These are phyloP conservation scores for Yarrowia divulgata DNA, from an alignment of 805 yeast genomes.

Conservation along the genomic window DNA sequence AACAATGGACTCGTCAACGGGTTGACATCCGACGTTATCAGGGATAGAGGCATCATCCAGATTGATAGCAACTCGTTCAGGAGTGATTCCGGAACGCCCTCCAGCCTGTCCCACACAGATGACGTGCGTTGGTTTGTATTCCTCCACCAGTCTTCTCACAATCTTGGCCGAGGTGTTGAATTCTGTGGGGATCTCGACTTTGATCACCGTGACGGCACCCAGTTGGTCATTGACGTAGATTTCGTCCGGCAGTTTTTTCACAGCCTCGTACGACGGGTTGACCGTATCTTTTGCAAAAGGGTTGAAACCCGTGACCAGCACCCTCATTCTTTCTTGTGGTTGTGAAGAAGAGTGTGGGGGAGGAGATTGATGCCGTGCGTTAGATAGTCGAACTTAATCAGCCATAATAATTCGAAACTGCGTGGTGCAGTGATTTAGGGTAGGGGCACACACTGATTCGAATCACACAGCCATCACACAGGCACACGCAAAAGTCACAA, in stretches of 20 bases:
- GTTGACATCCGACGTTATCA: slow-evolving; percentile 4
- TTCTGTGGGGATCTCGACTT: slow-evolving; percentile 28
- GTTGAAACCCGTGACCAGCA: slow-evolving; percentile 20
- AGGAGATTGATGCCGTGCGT: slow-evolving; percentile 23
- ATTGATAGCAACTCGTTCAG: slow-evolving; percentile 33
- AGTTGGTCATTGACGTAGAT: slow-evolving; percentile 19
- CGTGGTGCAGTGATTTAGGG: neutral
- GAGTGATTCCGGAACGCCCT: slow-evolving; percentile 34
- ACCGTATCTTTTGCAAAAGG: slow-evolving; percentile 13
- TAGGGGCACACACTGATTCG: slow-evolving; percentile 1
- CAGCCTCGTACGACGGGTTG: slow-evolving; percentile 39
- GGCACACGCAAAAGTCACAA: neutral
- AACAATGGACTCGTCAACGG: slow-evolving; percentile 4
- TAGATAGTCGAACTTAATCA: slow-evolving; percentile 15
- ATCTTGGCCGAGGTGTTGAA: neutral
- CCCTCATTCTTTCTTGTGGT: neutral
- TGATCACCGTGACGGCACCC: slow-evolving; percentile 14
- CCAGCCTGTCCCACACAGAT: slow-evolving; percentile 34
- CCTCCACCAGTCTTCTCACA: neutral
- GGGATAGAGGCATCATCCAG: slow-evolving; percentile 25
- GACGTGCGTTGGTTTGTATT: slow-evolving; percentile 5
- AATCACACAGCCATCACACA: neutral
- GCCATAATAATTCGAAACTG: neutral
- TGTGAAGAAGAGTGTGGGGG: neutral
- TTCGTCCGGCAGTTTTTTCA: slow-evolving; percentile 8